Conservation (phyloP, 345 rosid genomes). For the Eucalyptus curtisii region DNA sequence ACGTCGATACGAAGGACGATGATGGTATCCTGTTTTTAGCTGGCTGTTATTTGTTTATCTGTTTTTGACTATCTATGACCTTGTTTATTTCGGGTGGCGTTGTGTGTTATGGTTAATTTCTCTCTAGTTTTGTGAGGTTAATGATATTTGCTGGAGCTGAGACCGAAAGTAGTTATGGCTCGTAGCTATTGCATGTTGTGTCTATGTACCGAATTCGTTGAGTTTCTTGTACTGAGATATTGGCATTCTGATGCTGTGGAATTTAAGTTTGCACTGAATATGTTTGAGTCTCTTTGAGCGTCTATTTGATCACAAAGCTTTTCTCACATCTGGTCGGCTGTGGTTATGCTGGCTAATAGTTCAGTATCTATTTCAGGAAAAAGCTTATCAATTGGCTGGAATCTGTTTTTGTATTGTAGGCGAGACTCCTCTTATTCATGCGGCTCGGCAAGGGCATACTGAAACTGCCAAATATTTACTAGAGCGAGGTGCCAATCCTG, state of each 20-base stretch:
- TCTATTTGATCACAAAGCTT: not conserved
- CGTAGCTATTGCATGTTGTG: not conserved
- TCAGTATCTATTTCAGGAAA: not conserved
- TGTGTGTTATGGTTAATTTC: not conserved
- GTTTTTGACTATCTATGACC: not conserved
- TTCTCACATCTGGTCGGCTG: not conserved
- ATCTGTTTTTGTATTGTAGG: slow-evolving; percentile 23
- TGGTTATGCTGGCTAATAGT: not conserved
- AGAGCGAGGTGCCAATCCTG: slow-evolving; percentile 66
- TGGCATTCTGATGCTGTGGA: not conserved
- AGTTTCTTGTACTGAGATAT: not conserved
- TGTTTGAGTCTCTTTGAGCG: not conserved
- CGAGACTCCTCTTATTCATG: slow-evolving; percentile 90
- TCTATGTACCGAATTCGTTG: not conserved
- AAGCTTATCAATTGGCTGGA: not conserved
- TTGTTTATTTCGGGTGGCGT: not conserved
- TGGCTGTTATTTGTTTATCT: not conserved
- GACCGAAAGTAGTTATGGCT: not conserved
- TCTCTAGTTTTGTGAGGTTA: not conserved
- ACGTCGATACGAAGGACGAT: slow-evolving; percentile 60
- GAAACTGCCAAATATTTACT: slow-evolving; percentile 64
- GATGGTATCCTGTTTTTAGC: slow-evolving; percentile 32
- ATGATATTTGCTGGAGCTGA: not conserved
- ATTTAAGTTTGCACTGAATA: not conserved
- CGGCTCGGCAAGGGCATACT: slow-evolving; percentile 84